A percentile compares a stretch with the other conserved stretches of the same genome.
These are phyloP conservation scores for Clonostachys byssicola DNA, from an alignment of 2,329 filamentous ascomycete species.

Conservation along the genomic window DNA sequence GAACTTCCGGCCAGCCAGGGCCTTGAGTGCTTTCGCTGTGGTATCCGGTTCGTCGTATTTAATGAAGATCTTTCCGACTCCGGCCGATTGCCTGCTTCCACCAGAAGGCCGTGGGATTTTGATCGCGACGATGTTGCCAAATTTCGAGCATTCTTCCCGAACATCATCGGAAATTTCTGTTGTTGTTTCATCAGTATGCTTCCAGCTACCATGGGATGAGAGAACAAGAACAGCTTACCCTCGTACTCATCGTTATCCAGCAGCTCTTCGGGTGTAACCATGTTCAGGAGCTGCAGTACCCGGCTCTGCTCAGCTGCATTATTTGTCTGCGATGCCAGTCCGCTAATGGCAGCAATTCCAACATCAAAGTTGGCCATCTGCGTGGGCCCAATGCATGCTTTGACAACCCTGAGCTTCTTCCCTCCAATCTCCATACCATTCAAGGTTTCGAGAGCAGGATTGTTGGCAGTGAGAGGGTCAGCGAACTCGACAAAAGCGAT, in stretches of 20 bases:
- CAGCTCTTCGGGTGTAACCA: slow-evolving; percentile 95
- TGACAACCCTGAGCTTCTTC: slow-evolving; percentile 76
- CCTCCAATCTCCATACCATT: slow-evolving; percentile 94
- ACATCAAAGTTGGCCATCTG: slow-evolving; percentile 90
- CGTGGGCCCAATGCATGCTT: slow-evolving; percentile 90
- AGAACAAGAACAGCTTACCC: slow-evolving; percentile 48
- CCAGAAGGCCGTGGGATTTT: slow-evolving; percentile 88
- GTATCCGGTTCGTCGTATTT: slow-evolving; percentile 80
- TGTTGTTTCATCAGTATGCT: slow-evolving; percentile 22
- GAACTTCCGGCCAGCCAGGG: slow-evolving; percentile 94
- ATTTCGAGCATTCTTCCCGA: slow-evolving; percentile 88
- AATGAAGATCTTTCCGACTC: slow-evolving; percentile 96
- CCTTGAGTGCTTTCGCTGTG: slow-evolving; percentile 78
- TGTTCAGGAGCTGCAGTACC: slow-evolving; percentile 92
- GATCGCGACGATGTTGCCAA: slow-evolving; percentile 77
- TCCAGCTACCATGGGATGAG: not conserved
- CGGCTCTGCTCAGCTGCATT: slow-evolving; percentile 74
- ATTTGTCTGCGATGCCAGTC: slow-evolving; percentile 87
- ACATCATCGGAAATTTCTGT: slow-evolving; percentile 96
- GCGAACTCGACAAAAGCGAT: slow-evolving; percentile 96
- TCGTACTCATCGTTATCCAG: slow-evolving; percentile 94
- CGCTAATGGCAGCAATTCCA: slow-evolving; percentile 95
- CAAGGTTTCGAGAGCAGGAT: slow-evolving; percentile 83
- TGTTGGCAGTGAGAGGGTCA: slow-evolving; percentile 66
- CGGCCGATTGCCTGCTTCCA: slow-evolving; percentile 77